Base-by-base conservation (phyloP, 2,329 filamentous ascomycete genomes). In the Colletotrichum sojae region DNA sequence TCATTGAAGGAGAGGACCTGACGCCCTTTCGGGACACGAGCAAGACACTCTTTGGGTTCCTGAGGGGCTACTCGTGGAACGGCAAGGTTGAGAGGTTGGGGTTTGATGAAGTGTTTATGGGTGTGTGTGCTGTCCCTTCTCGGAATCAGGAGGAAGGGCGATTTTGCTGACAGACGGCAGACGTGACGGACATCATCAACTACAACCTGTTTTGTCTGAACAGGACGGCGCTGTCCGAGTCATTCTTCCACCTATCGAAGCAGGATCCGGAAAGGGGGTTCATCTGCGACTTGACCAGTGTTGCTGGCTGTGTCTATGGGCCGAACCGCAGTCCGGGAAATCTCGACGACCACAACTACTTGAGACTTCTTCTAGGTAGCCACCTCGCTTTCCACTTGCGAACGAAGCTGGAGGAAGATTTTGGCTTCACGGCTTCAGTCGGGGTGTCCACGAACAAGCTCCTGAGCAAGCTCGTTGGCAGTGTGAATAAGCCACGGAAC, bases 381-480 rank as follows among this genome's bases (percentile, higher is more conserved):
- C 94, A 98, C 80, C 82, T 98, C 39, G 94, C 94, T 5, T 84
- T 88, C 36, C 85, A 95, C 76, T 79, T 98, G 27, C 90, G 95
- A 13, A 82, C 86, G 64, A 88, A 89, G 75, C 83, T 98, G 12
- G 92, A 97, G 75, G 84, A 90, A 53, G 85, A 94, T 53, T 91
- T 90, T 75, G 94, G 94, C 1, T 97, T 95, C 80, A 97, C 94
- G 0, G 92, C 92, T 31, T 95, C 95, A 1, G 94, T 93, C 49
- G 95, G 95, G 4, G 90, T 98, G 22, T 92, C 94, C 2, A 97
- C 94, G 0, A 95, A 92, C 75, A 98, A 98, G 79, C 80, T 95
- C 5, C 84, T 97, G 12, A 90, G 93, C 67, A 98, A 98, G 79
- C 86, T 98, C 15, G 93, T 90, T 10, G 95, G 95, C 13, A 92